phyloP scores from a whole-genome alignment of 1,284 basidiomycete species.

The Malassezia obtusa region DNA sequence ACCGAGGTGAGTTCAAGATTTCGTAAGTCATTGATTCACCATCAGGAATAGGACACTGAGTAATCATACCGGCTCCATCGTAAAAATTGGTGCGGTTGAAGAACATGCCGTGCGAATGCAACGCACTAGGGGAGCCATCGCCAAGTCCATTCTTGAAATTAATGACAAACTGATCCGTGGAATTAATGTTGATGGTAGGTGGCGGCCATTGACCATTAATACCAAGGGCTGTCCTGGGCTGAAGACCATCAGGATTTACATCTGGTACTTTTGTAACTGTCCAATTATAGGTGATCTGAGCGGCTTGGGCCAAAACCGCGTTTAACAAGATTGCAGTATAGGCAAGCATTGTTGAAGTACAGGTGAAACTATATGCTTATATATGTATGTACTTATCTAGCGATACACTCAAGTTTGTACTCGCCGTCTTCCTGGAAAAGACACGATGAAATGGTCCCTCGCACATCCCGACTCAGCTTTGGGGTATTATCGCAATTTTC shows the following conservation, averaged over 20 bases:
- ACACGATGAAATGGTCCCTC: no score
- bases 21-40: conserved; percentile 66
- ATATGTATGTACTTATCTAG: no score
- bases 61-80: conserved; percentile 72
- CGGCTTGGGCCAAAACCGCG: background rate
- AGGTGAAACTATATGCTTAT: no score
- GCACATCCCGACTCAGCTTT: no score
- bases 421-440: no score
- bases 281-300: conserved; percentile 52
- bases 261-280: conserved; percentile 55
- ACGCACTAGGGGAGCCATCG: conserved; percentile 16
- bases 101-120: conserved; percentile 65
- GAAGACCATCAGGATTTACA: conserved; percentile 39
- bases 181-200: conserved; percentile 19
- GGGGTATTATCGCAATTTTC: background rate
- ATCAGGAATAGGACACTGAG: conserved; percentile 79
- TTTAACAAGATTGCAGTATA: no score
- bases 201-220: conserved; percentile 13
- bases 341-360: no score
- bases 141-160: conserved; percentile 19
- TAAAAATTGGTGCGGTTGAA: conserved; percentile 63
- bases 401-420: no score
- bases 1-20: conserved; percentile 61
- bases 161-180: conserved; percentile 18
- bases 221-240: conserved; percentile 19